Evolutionary conservation across 495 filamentous ascomycete genomes (phyloP).

Genomic region (Letharia lupina): DNA sequence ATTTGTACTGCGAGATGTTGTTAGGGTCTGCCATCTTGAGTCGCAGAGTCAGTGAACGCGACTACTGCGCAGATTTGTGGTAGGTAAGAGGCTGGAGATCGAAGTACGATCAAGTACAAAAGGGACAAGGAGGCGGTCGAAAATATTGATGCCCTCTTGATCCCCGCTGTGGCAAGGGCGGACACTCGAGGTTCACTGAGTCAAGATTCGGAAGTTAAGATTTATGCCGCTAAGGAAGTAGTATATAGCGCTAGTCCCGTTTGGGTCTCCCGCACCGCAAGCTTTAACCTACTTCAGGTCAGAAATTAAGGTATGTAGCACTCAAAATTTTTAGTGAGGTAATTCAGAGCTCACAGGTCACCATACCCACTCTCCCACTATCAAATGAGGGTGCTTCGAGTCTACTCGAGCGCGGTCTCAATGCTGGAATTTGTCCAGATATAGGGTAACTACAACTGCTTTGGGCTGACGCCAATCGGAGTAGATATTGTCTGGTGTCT

Average conservation of each 20-base stretch:
- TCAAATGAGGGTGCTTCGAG: too few species aligned
- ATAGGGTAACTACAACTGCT: too few species aligned
- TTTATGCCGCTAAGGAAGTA: background rate
- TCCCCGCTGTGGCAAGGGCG: background rate
- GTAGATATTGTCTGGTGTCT: too few species aligned
- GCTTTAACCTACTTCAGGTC: too few species aligned
- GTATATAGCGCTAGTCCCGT: background rate
- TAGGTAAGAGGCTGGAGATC: background rate
- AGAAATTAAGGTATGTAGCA: too few species aligned
- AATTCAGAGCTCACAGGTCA: too few species aligned
- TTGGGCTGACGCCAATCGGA: too few species aligned
- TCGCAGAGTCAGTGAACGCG: constrained; percentile 15
- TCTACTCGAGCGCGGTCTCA: too few species aligned
- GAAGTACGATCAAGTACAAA: background rate
- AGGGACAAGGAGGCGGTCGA: background rate
- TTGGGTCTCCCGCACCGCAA: too few species aligned
- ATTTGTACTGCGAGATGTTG: constrained; percentile 97
- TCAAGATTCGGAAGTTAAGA: background rate
- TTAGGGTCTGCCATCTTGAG: constrained; percentile 76
- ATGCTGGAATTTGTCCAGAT: too few species aligned
- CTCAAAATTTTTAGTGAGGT: too few species aligned
- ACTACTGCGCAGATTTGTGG: constrained; percentile 19
- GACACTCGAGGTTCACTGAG: background rate
- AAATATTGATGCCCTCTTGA: background rate
- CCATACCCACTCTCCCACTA: too few species aligned